Percentiles rank a stretch among this genome's conserved stretches.
Evolutionary conservation across 148 eudicot species (phyloP).

Genomic region (Agrostemma githago): DNA sequence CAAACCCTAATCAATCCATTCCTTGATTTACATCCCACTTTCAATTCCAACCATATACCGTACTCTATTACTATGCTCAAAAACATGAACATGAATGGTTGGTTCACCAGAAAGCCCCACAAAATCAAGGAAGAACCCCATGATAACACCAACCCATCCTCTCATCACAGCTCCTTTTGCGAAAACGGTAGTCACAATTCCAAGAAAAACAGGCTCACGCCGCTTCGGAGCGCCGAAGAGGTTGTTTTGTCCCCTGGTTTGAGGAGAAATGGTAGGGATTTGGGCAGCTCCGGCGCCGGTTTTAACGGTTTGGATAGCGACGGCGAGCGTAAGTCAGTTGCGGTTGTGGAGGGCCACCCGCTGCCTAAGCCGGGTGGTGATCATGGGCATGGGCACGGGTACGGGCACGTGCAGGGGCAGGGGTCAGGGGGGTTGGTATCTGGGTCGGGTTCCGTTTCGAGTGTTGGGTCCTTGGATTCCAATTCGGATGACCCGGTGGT

Average conservation of each 20-base stretch:
- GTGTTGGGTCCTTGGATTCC: constrained; percentile 75
- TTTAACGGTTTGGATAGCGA: constrained; percentile 51
- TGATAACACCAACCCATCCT: not conserved
- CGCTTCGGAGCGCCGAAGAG: constrained; percentile 39
- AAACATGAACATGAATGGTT: constrained; percentile 52
- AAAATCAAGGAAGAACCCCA: constrained; percentile 42
- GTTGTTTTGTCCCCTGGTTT: constrained; percentile 22
- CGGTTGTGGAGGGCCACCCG: constrained; percentile 38
- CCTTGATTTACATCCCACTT: too few species aligned
- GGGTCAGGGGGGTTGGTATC: constrained; percentile 32
- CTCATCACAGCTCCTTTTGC: constrained; percentile 2
- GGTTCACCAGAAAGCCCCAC: constrained; percentile 65
- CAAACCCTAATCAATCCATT: too few species aligned
- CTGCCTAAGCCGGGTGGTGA: constrained; percentile 51
- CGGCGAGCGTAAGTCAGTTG: constrained; percentile 18
- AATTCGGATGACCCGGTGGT: constrained; percentile 56
- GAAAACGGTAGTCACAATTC: not conserved
- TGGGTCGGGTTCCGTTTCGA: constrained; percentile 64
- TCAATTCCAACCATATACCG: not conserved
- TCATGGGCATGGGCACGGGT: constrained; percentile 25
- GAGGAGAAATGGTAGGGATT: constrained; percentile 22
- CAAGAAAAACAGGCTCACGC: constrained; percentile 10
- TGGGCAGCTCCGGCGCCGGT: constrained; percentile 8
- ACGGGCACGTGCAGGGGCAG: constrained; percentile 28
- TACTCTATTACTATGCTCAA: not conserved